These are phyloP conservation scores for Flagelloscypha sp. DNA, from an alignment of 768 basidiomycete genomes.

Conservation along the genomic window DNA sequence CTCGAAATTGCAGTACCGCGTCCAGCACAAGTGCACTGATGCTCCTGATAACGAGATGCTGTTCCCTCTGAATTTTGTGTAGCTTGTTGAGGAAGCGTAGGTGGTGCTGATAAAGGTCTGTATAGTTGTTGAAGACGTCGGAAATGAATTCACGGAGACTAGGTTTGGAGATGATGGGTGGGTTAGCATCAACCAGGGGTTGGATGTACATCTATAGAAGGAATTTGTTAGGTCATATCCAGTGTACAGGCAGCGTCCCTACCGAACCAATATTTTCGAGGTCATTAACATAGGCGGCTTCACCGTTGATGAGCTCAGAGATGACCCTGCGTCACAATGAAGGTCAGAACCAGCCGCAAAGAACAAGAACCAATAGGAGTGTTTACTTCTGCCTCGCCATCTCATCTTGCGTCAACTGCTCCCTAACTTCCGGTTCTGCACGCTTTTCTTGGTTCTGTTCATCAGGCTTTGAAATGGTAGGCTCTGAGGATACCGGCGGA, in stretches of 20 bases:
- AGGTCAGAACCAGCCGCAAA: slow-evolving; percentile 1
- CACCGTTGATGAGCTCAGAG: slow-evolving; percentile 64
- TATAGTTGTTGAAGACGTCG: slow-evolving; percentile 60
- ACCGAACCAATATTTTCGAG: slow-evolving; percentile 53
- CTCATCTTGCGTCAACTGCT: too few relatives aligned
- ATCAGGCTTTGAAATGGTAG: too few relatives aligned
- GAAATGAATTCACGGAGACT: slow-evolving; percentile 47
- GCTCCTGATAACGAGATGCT: slow-evolving; percentile 47
- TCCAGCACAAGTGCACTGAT: slow-evolving; percentile 59
- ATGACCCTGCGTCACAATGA: slow-evolving; percentile 46
- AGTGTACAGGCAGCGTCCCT: slow-evolving; percentile 40
- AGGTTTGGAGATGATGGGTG: slow-evolving; percentile 48
- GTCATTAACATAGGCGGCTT: slow-evolving; percentile 66
- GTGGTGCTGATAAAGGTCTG: slow-evolving; percentile 46
- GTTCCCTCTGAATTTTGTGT: slow-evolving; percentile 57
- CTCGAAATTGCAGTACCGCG: slow-evolving; percentile 61
- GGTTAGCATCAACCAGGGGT: slow-evolving; percentile 43
- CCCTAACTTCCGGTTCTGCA: too few relatives aligned
- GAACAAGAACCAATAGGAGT: too few relatives aligned
- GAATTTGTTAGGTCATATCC: too few relatives aligned
- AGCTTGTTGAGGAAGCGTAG: slow-evolving; percentile 49
- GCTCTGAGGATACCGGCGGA: too few relatives aligned
- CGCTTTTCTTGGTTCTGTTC: too few relatives aligned
- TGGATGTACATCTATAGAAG: slow-evolving; percentile 47
- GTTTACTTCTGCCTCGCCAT: too few relatives aligned